A percentile compares a stretch with the other conserved stretches of the same genome.
Conservation (phyloP, 495 filamentous ascomycete genomes). For the Penicillium verhagenii region DNA sequence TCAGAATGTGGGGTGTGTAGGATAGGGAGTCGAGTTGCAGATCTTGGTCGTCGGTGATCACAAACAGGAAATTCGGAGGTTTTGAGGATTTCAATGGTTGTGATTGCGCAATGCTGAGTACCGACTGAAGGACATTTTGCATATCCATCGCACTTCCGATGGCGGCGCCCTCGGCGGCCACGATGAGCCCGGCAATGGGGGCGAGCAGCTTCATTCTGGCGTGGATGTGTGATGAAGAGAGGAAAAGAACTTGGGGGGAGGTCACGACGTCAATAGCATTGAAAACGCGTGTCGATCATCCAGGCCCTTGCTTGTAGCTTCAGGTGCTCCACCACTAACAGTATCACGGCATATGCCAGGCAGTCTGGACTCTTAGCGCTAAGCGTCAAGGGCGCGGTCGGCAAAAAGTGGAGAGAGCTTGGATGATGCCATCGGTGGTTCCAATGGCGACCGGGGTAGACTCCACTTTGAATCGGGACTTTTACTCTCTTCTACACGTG, state of each 20-base stretch:
- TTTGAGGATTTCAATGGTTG: slow-evolving; percentile 3
- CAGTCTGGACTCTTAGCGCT: slow-evolving; percentile 7
- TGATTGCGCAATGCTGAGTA: slow-evolving; percentile 7
- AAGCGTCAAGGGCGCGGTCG: neutral
- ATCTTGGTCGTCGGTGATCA: slow-evolving; percentile 68
- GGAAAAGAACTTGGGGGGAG: neutral
- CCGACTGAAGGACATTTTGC: slow-evolving; percentile 16
- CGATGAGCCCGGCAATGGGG: slow-evolving; percentile 8
- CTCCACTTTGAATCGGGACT: neutral
- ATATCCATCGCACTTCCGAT: neutral
- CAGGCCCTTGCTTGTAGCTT: too few relatives aligned
- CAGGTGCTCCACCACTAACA: too few relatives aligned
- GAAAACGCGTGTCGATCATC: neutral
- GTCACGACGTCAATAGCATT: neutral
- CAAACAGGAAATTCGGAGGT: slow-evolving; percentile 60
- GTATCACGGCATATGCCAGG: too few relatives aligned
- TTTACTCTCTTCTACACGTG: neutral
- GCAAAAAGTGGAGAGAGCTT: neutral
- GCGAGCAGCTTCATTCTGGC: slow-evolving; percentile 25
- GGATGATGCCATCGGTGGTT: slow-evolving; percentile 26
- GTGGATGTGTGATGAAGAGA: neutral
- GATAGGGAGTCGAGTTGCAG: slow-evolving; percentile 57
- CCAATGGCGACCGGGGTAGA: slow-evolving; percentile 8
- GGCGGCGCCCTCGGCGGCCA: slow-evolving; percentile 8
- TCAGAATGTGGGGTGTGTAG: slow-evolving; percentile 54